These are phyloP conservation scores for Backusella psychrophila DNA, from an alignment of 192 early-diverging fungal species.

Conservation along the genomic window DNA sequence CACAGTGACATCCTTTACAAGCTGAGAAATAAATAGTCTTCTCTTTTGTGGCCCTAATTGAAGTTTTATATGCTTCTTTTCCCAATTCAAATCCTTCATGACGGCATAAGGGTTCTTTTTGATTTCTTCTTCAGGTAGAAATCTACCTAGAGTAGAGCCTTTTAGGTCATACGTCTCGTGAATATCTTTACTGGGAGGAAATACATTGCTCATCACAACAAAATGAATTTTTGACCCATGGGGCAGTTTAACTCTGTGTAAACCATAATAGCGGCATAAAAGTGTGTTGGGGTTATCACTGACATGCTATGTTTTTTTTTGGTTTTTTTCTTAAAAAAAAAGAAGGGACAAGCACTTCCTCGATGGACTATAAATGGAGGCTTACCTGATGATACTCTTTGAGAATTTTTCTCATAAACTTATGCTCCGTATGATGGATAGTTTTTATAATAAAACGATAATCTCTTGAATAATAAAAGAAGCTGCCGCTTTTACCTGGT, in stretches of 20 bases:
- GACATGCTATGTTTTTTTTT: conserved; percentile 53
- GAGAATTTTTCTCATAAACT: conserved; percentile 87
- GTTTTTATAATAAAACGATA: conserved; percentile 99
- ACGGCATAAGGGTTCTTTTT: conserved; percentile 83
- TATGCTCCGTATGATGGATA: conserved; percentile 94
- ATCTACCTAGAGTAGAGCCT: conserved; percentile 88
- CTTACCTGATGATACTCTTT: conserved; percentile 74
- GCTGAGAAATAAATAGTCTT: conserved; percentile 78
- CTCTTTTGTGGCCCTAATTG: conserved; percentile 86
- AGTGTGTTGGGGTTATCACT: conserved; percentile 87
- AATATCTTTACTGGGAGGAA: conserved; percentile 96
- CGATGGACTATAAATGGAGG: no score
- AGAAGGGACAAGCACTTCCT: no score
- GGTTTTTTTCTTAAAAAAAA: no score
- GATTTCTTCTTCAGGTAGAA: conserved; percentile 74
- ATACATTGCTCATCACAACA: conserved; percentile 99
- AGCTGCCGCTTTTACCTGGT: no score
- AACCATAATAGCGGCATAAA: conserved; percentile 88
- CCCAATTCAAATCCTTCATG: conserved; percentile 98
- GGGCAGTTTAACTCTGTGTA: conserved; percentile 94
- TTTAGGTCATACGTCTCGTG: conserved; percentile 97
- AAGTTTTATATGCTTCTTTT: conserved; percentile 69
- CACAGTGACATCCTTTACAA: conserved; percentile 82
- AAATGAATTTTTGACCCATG: conserved; percentile 94
- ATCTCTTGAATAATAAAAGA: conserved; percentile 44